Conservation (phyloP, 345 rosid genomes). For the Eutrema heterophyllum region DNA sequence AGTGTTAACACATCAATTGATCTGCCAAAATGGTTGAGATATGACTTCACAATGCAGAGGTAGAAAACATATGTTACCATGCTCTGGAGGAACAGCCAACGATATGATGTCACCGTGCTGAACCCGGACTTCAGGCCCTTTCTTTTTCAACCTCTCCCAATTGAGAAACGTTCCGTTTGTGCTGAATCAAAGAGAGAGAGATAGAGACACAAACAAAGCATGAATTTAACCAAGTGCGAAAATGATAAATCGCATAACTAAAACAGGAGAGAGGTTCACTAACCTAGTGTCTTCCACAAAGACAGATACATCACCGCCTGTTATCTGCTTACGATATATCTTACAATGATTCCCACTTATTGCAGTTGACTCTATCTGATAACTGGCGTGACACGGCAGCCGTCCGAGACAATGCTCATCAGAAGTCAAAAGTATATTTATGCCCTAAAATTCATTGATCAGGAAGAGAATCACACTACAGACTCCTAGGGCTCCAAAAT, state of each 20-base stretch:
- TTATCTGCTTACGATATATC: conserved; percentile 45
- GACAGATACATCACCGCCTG: conserved; percentile 34
- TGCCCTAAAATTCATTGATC: conserved; percentile 47
- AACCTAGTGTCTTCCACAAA: conserved; percentile 85
- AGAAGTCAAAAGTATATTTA: conserved; percentile 62
- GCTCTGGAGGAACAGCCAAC: conserved; percentile 78
- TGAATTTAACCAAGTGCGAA: background rate
- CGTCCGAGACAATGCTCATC: conserved; percentile 79
- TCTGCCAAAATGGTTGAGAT: background rate
- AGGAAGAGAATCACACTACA: background rate
- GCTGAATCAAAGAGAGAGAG: conserved; percentile 35
- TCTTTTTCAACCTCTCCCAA: conserved; percentile 74
- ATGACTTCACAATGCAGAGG: background rate
- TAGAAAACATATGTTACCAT: conserved; percentile 44
- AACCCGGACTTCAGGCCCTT: conserved; percentile 50
- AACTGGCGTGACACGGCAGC: conserved; percentile 48
- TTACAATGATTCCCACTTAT: conserved; percentile 85
- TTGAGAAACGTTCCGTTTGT: conserved; percentile 83
- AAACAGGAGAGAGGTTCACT: conserved; percentile 1
- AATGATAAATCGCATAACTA: background rate
- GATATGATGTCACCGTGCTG: conserved; percentile 86
- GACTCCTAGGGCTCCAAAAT: background rate
- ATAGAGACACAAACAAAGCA: background rate
- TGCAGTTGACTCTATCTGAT: conserved; percentile 62
- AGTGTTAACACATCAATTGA: background rate